A percentile compares a stretch with the other conserved stretches of the same genome.
Conservation (phyloP, 1,139 yeast species). For the Magnusiomyces fungicola region DNA sequence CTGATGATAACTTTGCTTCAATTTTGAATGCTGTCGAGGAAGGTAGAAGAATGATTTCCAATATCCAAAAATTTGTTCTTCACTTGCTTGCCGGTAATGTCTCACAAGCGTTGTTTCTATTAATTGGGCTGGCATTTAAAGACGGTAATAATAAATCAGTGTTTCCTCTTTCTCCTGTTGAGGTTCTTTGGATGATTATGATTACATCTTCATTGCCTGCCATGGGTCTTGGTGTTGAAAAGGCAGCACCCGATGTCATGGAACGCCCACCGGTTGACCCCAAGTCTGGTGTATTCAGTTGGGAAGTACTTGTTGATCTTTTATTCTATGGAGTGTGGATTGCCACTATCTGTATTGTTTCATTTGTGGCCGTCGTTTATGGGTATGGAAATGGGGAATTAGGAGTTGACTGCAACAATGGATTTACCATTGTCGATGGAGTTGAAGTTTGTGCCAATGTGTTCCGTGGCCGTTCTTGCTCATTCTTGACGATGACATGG, state of each 20-base stretch:
- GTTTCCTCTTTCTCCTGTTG: conserved; percentile 73
- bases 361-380: conserved; percentile 60
- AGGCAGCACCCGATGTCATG: conserved; percentile 60
- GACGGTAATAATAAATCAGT: conserved; percentile 55
- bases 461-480: conserved; percentile 70
- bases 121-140: conserved; percentile 60
- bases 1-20: conserved; percentile 73
- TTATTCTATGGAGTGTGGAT: conserved; percentile 64
- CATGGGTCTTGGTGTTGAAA: conserved; percentile 76
- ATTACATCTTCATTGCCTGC: conserved; percentile 79
- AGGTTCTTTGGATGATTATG: conserved; percentile 73
- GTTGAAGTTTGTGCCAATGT: conserved; percentile 50
- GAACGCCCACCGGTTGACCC: conserved; percentile 54
- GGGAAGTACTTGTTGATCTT: conserved; percentile 70
- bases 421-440: conserved; percentile 24
- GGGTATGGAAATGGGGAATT: conserved; percentile 56
- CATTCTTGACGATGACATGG: conserved; percentile 89
- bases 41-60: conserved; percentile 75
- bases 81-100: conserved; percentile 74
- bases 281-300: conserved; percentile 55
- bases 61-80: conserved; percentile 75
- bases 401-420: conserved; percentile 57
- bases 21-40: conserved; percentile 74
- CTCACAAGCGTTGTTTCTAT: conserved; percentile 64
- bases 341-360: conserved; percentile 64